Conservation (phyloP, 169 alveolate species). For the Cryptosporidium sp. region DNA sequence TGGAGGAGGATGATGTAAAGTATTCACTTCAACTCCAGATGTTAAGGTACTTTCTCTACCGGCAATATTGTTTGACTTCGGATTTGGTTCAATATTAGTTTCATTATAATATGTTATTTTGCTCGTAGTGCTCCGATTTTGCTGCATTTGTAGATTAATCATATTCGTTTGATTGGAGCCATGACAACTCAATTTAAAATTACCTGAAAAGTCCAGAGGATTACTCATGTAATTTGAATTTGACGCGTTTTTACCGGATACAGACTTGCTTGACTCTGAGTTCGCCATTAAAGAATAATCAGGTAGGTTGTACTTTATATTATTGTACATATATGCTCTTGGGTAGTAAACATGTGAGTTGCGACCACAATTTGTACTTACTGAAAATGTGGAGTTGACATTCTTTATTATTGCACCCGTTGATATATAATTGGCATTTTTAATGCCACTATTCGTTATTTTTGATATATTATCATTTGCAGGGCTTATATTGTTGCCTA, state of each 20-base stretch:
- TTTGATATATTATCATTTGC: not conserved
- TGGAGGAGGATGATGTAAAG: conserved; percentile 35
- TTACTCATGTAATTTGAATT: not conserved
- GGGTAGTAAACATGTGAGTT: conserved; percentile 63
- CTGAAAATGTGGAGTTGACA: conserved; percentile 21
- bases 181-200: not conserved
- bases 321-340: conserved; percentile 56
- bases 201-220: not conserved
- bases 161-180: not conserved
- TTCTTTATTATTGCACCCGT: conserved; percentile 26
- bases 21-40: not conserved
- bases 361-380: not conserved
- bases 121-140: conserved; percentile 10
- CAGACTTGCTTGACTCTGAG: conserved; percentile 8
- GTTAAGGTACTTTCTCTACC: not conserved
- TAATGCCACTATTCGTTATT: not conserved
- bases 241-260: not conserved
- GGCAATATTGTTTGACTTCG: not conserved
- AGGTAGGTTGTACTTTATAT: not conserved
- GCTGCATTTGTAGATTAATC: not conserved
- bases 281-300: not conserved
- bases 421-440: not conserved
- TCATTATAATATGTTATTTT: conserved; percentile 34
- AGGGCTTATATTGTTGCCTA: not conserved
- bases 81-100: not conserved